phyloP scores from a whole-genome alignment of 2,329 filamentous ascomycete species.

The Macroventuria anomochaeta region DNA sequence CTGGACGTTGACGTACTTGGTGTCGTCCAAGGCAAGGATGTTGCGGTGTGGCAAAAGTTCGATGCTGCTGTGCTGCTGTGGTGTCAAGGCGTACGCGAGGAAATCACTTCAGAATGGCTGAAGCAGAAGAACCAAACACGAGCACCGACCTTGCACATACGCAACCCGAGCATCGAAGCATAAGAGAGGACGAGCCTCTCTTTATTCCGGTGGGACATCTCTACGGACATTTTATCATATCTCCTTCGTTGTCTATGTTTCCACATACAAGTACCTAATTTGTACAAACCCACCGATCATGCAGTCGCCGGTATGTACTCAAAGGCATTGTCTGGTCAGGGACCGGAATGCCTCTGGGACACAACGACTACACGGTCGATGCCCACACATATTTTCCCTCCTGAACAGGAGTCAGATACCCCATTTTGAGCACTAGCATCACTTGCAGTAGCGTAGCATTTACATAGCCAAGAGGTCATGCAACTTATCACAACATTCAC shows the following conservation, averaged over 20 bases:
- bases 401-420: conserved; percentile 32
- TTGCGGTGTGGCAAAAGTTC: conserved; percentile 78
- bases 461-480: conserved; percentile 20
- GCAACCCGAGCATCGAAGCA: conserved; percentile 43
- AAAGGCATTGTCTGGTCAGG: conserved; percentile 2
- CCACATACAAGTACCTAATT: conserved; percentile 27
- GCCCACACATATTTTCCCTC: conserved; percentile 10
- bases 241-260: conserved; percentile 39
- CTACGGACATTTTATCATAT: conserved; percentile 17
- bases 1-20: conserved; percentile 85
- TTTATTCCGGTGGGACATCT: no score
- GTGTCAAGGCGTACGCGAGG: conserved; percentile 81
- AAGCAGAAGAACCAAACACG: conserved; percentile 48
- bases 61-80: conserved; percentile 83
- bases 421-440: conserved; percentile 27
- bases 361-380: conserved; percentile 1
- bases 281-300: conserved; percentile 24
- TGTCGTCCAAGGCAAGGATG: conserved; percentile 76
- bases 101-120: conserved; percentile 77
- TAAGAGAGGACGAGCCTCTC: no score
- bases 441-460: conserved; percentile 24
- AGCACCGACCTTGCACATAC: conserved; percentile 49
- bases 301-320: not conserved
- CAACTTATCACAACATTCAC: not conserved
- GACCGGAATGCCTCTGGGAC: conserved; percentile 2